Percentiles rank a stretch among this genome's conserved stretches.
phyloP scores from a whole-genome alignment of 768 basidiomycete genomes.

The Agaricus blazei region DNA sequence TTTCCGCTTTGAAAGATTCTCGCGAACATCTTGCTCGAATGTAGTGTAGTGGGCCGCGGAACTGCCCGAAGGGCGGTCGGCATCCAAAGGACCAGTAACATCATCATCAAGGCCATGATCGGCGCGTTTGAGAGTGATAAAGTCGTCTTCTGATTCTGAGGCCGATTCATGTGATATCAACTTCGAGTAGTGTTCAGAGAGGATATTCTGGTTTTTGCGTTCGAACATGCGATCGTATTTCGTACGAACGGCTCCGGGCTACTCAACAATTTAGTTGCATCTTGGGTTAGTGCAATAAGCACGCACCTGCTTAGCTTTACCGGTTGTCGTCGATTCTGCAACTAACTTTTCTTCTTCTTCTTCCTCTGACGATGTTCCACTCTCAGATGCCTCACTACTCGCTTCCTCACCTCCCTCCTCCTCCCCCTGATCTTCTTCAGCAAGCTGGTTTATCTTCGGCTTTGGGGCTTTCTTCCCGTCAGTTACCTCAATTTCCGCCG shows the following conservation, averaged over 20 bases:
- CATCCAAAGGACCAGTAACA: not conserved
- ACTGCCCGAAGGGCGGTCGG: not conserved
- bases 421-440: slow-evolving; percentile 11
- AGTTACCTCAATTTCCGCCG: slow-evolving; percentile 23
- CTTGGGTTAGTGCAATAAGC: not conserved
- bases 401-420: slow-evolving; percentile 26
- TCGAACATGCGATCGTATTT: slow-evolving; percentile 99
- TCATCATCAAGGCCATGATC: slow-evolving; percentile 62
- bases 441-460: not conserved
- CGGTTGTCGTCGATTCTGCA: not conserved
- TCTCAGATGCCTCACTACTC: slow-evolving; percentile 14
- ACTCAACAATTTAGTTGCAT: not conserved
- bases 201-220: slow-evolving; percentile 88
- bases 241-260: slow-evolving; percentile 59
- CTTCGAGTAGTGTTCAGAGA: slow-evolving; percentile 86
- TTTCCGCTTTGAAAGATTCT: slow-evolving; percentile 83
- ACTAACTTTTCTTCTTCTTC: slow-evolving; percentile 17
- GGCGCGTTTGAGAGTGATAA: slow-evolving; percentile 90
- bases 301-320: slow-evolving; percentile 38
- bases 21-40: slow-evolving; percentile 20
- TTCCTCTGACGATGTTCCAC: slow-evolving; percentile 21
- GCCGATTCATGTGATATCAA: slow-evolving; percentile 67
- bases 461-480: slow-evolving; percentile 14
- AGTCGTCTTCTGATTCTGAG: slow-evolving; percentile 69
- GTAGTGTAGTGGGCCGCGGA: not conserved